Evolutionary conservation across 2,329 filamentous ascomycete species (phyloP), one percentile per base, ranked within the genome.

Genomic region (Paradendryphiella salina): DNA sequence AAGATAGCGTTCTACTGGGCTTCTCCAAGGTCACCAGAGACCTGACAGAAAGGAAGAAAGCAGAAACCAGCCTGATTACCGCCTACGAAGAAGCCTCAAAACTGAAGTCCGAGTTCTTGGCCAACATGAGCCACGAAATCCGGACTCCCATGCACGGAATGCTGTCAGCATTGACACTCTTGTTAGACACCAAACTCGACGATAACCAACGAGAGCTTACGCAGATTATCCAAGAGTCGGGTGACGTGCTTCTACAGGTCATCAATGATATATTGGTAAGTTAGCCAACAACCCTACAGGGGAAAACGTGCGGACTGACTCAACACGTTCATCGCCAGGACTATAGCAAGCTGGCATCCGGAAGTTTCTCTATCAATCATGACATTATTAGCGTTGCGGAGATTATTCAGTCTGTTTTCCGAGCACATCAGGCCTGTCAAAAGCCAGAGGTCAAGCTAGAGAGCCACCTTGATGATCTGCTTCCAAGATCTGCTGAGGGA

Each of bases 61-160:
- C 79, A 10, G 82, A 85, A 62, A 69, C 76, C n/a, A 77, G 77
- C 3, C 68, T 84, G 14, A 81, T 84, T 35, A 70, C 77, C 9
- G 82, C 81, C 2, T 84, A 81, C 56, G 82, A 85, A 60, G 82
- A 85, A 66, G 79, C 82, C n/a, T 80, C 81, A n/a, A 81, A 80
- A 57, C 68, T 85, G 50, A 85, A 85, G 65, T 82, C 78, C 4
- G 81, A 84, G 23, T 86, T 85, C 55, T 66, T 85, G 20, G 82
- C 81, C 43, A 84, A 85, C 62, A 85, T 86, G 79, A 81, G 78
- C 40, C 84, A 86, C 60, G 83, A 86, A 64, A 83, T 86, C 47
- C 77, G 83, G 34, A 86, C 83, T 0, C 84, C 84, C 0, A 85
- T 86, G 79, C 82, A 85, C 59, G 83, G 66, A 29, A 81, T 86